Conservation (phyloP, 306 rosid genomes). For the Morella rubra region DNA sequence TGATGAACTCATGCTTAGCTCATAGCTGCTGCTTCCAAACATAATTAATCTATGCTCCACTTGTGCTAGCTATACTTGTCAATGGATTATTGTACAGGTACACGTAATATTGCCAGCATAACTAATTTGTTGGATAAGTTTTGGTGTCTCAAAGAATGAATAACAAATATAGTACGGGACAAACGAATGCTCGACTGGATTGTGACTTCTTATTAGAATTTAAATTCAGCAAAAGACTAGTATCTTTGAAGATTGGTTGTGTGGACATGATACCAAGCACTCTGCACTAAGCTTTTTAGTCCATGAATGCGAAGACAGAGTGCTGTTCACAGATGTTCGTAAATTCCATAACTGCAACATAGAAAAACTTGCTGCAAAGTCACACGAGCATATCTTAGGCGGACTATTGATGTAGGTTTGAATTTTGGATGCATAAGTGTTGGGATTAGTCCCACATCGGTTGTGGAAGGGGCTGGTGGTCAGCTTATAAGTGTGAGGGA, state of each 20-base stretch:
- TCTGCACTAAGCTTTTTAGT: not conserved
- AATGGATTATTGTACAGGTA: no score
- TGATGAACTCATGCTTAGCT: not conserved
- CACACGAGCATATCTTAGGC: not conserved
- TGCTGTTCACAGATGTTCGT: not conserved
- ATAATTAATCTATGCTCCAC: not conserved
- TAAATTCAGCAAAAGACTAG: slow-evolving; percentile 17
- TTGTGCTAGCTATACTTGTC: not conserved
- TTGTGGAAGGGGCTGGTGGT: no score
- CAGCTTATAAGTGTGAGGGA: no score
- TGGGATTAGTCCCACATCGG: no score
- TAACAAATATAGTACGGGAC: no score
- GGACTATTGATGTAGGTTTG: no score
- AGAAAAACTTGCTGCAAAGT: not conserved
- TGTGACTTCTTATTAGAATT: slow-evolving; percentile 3
- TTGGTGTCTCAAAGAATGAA: no score
- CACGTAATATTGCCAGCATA: no score
- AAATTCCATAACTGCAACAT: not conserved
- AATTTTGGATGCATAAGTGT: no score
- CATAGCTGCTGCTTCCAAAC: not conserved
- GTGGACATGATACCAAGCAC: not conserved
- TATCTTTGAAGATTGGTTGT: not conserved
- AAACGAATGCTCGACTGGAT: no score
- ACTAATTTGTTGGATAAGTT: no score
- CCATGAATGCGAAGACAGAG: not conserved